Conservation (phyloP, 345 rosid genomes). For the rapeseed (Brassica napus) region DNA sequence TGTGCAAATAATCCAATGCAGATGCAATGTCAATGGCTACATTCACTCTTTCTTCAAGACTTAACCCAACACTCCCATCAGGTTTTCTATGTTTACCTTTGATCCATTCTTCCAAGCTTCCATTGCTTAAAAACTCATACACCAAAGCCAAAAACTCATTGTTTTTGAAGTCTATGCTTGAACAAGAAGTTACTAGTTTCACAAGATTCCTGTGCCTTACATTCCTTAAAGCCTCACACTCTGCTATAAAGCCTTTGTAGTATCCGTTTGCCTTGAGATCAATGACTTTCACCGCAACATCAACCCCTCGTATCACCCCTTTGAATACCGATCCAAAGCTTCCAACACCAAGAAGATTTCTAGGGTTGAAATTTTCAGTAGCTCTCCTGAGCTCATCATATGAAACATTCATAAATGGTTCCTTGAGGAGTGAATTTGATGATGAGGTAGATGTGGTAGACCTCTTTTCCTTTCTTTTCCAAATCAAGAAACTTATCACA, state of each 20-base stretch:
- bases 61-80: constrained; percentile 42
- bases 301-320: constrained; percentile 25
- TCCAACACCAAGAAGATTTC: constrained; percentile 51
- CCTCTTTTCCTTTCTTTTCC: constrained; percentile 27
- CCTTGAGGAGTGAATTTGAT: constrained; percentile 23
- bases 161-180: constrained; percentile 46
- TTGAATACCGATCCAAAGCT: constrained; percentile 48
- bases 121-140: constrained; percentile 49
- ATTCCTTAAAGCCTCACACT: constrained; percentile 53
- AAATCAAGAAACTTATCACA: constrained; percentile 19
- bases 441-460: constrained; percentile 9
- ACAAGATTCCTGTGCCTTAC: constrained; percentile 57
- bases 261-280: constrained; percentile 41
- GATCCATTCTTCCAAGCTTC: constrained; percentile 56
- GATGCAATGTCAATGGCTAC: constrained; percentile 49
- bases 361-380: constrained; percentile 41
- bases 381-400: constrained; percentile 50
- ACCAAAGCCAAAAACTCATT: constrained; percentile 57
- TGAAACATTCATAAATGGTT: constrained; percentile 43
- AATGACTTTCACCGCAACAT: constrained; percentile 50
- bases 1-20: constrained; percentile 55
- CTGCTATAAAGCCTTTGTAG: constrained; percentile 49
- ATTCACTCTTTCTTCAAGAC: constrained; percentile 48
- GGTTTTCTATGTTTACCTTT: constrained; percentile 36
- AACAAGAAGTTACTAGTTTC: constrained; percentile 56